These are phyloP conservation scores for Glutinoglossum americanum DNA, from an alignment of 495 filamentous ascomycete species.

Conservation along the genomic window DNA sequence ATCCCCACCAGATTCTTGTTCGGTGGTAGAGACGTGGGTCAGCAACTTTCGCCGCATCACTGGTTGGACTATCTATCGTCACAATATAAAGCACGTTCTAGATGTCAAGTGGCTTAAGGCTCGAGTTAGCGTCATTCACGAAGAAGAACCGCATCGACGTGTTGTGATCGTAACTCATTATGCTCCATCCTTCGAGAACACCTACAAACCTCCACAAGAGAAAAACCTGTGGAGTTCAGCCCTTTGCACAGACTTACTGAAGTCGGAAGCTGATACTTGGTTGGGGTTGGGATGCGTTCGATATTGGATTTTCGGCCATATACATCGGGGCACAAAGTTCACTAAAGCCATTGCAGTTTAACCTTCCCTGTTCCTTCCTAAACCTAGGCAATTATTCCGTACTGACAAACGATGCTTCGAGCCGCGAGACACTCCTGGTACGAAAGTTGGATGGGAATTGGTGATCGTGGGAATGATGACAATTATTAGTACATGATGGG, in stretches of 20 bases:
- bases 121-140: conserved; percentile 16
- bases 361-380: too few relatives aligned
- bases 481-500: too few relatives aligned
- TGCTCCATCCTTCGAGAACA: conserved; percentile 23
- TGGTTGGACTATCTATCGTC: conserved; percentile 25
- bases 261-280: conserved; percentile 5
- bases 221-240: conserved; percentile 22
- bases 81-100: conserved; percentile 22
- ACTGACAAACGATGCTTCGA: too few relatives aligned
- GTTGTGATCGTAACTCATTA: conserved; percentile 34
- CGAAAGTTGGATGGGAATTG: too few relatives aligned
- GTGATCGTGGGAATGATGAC: too few relatives aligned
- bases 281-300: conserved; percentile 11
- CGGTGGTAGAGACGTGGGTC: conserved; percentile 20
- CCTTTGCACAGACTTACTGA: conserved; percentile 31
- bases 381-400: too few relatives aligned
- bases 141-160: conserved; percentile 10
- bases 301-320: conserved; percentile 33
- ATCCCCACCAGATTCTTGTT: conserved; percentile 19
- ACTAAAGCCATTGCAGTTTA: too few relatives aligned
- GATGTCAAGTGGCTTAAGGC: conserved; percentile 26
- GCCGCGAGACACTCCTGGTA: too few relatives aligned
- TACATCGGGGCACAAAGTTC: conserved; percentile 26
- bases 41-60: conserved; percentile 29
- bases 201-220: conserved; percentile 22